Evolutionary conservation across 768 basidiomycete species (phyloP), one percentile per base, ranked within the genome.

Genomic region (Nevesoporus exiguus): DNA sequence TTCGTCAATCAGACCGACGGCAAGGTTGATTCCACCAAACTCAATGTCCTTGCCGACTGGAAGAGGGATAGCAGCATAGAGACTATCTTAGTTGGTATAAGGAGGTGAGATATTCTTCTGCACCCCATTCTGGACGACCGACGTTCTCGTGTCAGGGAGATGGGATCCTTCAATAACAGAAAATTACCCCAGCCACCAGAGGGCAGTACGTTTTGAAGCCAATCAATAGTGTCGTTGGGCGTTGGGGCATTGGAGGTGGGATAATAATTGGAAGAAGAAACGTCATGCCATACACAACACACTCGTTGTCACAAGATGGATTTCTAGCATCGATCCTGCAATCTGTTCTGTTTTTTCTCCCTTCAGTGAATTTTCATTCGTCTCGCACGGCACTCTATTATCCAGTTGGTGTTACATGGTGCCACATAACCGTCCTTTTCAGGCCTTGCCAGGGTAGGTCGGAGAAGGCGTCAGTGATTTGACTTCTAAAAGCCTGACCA

Each of bases 161-260:
- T 99, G 97, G 93, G 87, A 3, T 83, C 89, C 45, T 85, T 89
- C 66, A 81, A 81, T 57, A 99, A 98, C 71, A 77, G 93, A 61
- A 98, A 98, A 75, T 80, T 95, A 34, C 90, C 93, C 31, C 97
- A 99, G 73, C 97, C 97, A 3, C 83, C 88, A 17, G 97, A 99
- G 68, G 93, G 93, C 58, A 84, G 79, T 56, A 80, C 66, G 42
- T 91, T 90, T 73, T 86, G 65, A 66, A 47, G 33, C 31, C 31
- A 48, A 30, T 40, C 27, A 44, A 52, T 39, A 2, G 46, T 36
- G 19, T 42, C 47, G 40, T 39, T 25, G 21, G 42, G 22, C 41
- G 27, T 54, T 52, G 34, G 8, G n/a, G 11, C 51, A 47, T 54
- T 24, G 30, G 49, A 53, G 47, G 60, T 48, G 58, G 52, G 36